Base-by-base conservation (phyloP, 1,284 basidiomycete species). In the Cryptococcus wingfieldii region DNA sequence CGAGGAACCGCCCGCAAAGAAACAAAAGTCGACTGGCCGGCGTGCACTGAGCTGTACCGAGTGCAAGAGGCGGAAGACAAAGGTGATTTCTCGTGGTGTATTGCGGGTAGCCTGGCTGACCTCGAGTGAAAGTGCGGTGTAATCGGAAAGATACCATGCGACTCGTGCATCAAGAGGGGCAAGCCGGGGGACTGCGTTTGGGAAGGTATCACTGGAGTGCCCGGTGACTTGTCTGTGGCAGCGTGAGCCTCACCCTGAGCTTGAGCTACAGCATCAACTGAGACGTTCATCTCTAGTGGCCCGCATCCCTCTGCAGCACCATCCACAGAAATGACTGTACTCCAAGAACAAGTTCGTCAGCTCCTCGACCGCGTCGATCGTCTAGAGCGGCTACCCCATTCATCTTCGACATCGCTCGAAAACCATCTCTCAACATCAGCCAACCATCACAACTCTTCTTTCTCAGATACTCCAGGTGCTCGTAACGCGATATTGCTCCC, bases 41-140 rank as follows among this genome's bases (percentile, higher is more conserved):
- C 31, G 56, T n/a, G 56, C 56, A 3, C 49, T 58, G 38, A 58
- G 56, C 38, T 66, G 64, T 39, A 66, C 60, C 6, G 62, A 64
- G 48, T 66, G 64, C 51, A 66, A 62, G 44, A 46, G 62, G 27
- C 57, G 64, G 25, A 66, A 66, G 49, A 66, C 64, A 18, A 60
- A 23, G 23, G 23, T 23, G 23, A 23, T 1, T 2, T 23, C 23
- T 23, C 23, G 3, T 23, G 23, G 23, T 3, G 23, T 23, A 23
- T 23, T 23, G 23, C 23, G 23, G 61, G 49, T 28, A 38, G 37
- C 19, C 28, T 38, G n/a, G 25, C 43, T 25, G 8, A 31, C 13
- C 44, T 39, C 19, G 34, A 28, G 25, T 42, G 14, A 13, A 45
- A 65, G 62, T 66, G 64, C 47, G 62, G 60, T 2, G 56, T 62